Evolutionary conservation across 495 filamentous ascomycete species (phyloP).

Genomic region (Astrocystis sublimbata): DNA sequence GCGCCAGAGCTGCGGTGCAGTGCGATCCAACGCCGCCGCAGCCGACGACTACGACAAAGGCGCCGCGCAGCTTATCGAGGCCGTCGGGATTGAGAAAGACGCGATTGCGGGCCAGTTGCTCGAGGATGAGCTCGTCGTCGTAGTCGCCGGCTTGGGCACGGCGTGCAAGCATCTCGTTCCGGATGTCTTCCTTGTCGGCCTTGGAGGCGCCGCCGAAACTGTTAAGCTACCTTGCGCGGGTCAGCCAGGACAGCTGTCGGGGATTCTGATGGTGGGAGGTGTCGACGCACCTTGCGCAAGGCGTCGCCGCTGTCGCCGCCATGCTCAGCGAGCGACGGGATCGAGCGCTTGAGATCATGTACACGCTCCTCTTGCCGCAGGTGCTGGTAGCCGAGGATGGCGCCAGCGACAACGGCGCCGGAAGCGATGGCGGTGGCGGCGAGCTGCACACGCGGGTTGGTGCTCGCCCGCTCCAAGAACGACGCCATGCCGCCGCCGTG

Average conservation of each 20-base stretch:
- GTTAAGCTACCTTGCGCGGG: slow-evolving; percentile 63
- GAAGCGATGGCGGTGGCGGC: slow-evolving; percentile 75
- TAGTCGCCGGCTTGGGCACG: slow-evolving; percentile 87
- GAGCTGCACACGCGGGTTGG: slow-evolving; percentile 58
- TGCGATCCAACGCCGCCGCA: slow-evolving; percentile 96
- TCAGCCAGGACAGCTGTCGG: slow-evolving; percentile 40
- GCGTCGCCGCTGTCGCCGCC: slow-evolving; percentile 28
- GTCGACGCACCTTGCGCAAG: slow-evolving; percentile 32
- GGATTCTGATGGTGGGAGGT: neutral
- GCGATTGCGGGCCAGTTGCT: slow-evolving; percentile 93
- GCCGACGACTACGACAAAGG: slow-evolving; percentile 87
- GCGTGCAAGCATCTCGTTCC: slow-evolving; percentile 71
- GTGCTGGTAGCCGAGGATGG: slow-evolving; percentile 71
- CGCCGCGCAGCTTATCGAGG: slow-evolving; percentile 70
- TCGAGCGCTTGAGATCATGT: slow-evolving; percentile 69
- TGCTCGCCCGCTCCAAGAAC: slow-evolving; percentile 35
- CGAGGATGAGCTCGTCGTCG: slow-evolving; percentile 90
- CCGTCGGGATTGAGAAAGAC: slow-evolving; percentile 87
- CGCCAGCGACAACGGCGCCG: slow-evolving; percentile 69
- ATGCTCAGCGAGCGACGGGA: slow-evolving; percentile 55
- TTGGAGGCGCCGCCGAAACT: slow-evolving; percentile 68
- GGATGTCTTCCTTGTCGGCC: slow-evolving; percentile 72
- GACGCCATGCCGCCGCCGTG: slow-evolving; percentile 35
- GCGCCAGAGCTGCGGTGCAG: slow-evolving; percentile 78
- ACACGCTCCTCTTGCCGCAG: slow-evolving; percentile 63